Base-by-base conservation (phyloP, 208 protist species). In the Acanthamoeba royreba region DNA sequence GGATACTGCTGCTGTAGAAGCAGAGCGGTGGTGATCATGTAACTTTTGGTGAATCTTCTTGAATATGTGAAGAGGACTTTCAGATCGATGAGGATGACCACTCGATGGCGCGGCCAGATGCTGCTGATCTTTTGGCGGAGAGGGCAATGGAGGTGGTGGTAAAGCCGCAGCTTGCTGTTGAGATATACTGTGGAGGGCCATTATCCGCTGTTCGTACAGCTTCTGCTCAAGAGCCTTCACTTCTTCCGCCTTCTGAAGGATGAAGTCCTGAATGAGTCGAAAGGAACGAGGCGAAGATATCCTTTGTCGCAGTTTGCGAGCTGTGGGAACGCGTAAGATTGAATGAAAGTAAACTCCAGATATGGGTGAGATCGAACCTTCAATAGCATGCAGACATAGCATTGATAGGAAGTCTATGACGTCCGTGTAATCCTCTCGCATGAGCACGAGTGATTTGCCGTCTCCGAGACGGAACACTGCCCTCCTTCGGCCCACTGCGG, bases 361-460 rank as follows among this genome's bases (percentile, higher is more conserved):
- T 55, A 25, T 9, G 49, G 19, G 49, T 55, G 19, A 19, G 49
- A 25, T 9, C 49, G 97, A 97, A 95, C 97, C 98, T 93, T 98
- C 98, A 87, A 98, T 98, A 47, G 98, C 97, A 95, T 98, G 98
- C 11, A 98, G 96, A 90, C 97, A 98, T 35, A 98, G 94, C 96
- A 97, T 98, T 13, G 97, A 97, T 28, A 98, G 69, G 89, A 98
- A 98, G 81, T 98, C 98, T 5, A 98, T 96, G 66, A 98, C 79
- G 89, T 98, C 98, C 2, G 98, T 98, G 94, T 97, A 98, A 72
- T 96, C 96, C 86, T 98, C 98, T 22, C 98, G 97, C 69, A 98
- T 94, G 47, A 98, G 94, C 45, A 98, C 97, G 15, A 98, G 95
- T 33, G 97, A 96, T 95, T 98, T 98, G 4, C 97, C 97, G 87